Conservation (phyloP, 805 yeast species). For the Ogataea allantospora region DNA sequence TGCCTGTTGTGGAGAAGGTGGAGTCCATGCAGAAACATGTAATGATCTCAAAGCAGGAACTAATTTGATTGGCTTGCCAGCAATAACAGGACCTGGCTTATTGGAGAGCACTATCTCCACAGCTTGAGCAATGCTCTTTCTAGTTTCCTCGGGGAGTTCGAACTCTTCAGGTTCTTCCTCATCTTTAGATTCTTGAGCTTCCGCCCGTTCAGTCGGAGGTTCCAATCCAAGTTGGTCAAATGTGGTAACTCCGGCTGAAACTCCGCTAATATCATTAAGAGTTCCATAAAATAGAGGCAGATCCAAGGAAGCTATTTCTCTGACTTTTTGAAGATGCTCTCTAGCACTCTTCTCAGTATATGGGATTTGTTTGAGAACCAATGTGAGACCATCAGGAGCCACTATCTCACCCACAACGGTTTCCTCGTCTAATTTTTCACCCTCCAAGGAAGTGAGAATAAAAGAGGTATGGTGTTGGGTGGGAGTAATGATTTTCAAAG, state of each 20-base stretch:
- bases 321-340: slow-evolving; percentile 59
- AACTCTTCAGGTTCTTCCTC: slow-evolving; percentile 23
- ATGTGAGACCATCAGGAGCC: slow-evolving; percentile 26
- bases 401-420: slow-evolving; percentile 30
- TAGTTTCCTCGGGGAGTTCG: slow-evolving; percentile 35
- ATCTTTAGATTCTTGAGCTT: slow-evolving; percentile 18
- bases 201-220: slow-evolving; percentile 18
- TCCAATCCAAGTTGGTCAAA: slow-evolving; percentile 38
- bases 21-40: slow-evolving; percentile 77
- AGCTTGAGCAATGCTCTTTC: slow-evolving; percentile 19
- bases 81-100: slow-evolving; percentile 20
- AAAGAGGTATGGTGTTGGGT: slow-evolving; percentile 64
- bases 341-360: slow-evolving; percentile 62
- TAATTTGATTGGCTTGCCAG: slow-evolving; percentile 34
- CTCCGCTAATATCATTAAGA: slow-evolving; percentile 36
- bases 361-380: slow-evolving; percentile 50
- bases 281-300: slow-evolving; percentile 45
- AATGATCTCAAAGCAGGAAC: slow-evolving; percentile 55
- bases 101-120: slow-evolving; percentile 20
- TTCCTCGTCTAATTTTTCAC: slow-evolving; percentile 35
- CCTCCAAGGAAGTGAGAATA: slow-evolving; percentile 38
- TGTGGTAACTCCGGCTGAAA: slow-evolving; percentile 50
- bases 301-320: slow-evolving; percentile 59
- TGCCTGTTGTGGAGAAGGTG: slow-evolving; percentile 65
- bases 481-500: slow-evolving; percentile 54